A percentile compares a stretch with the other conserved stretches of the same genome.
These are phyloP conservation scores for Proliferodiscus dingleyae DNA, from an alignment of 2,329 filamentous ascomycete genomes.

Conservation along the genomic window DNA sequence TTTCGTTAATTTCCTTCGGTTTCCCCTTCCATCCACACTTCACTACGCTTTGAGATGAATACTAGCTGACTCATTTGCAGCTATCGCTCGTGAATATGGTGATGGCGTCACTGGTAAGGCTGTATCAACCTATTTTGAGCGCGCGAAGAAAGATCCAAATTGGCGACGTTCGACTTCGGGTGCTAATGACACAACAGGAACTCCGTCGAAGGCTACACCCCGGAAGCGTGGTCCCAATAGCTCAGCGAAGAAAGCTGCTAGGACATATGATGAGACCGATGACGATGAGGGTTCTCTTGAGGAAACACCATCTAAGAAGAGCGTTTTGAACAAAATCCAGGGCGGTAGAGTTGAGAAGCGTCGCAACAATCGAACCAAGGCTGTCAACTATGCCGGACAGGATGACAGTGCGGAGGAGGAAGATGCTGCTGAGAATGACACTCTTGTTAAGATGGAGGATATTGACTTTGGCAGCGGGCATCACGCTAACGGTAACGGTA, in stretches of 20 bases:
- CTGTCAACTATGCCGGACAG: neutral
- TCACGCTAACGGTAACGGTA: constrained; percentile 5
- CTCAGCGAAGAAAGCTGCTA: constrained; percentile 2
- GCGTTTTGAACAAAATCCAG: constrained; percentile 20
- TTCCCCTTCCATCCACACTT: constrained; percentile 4
- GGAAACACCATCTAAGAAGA: constrained; percentile 18
- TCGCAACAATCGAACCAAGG: neutral
- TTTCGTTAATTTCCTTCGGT: constrained; percentile 16
- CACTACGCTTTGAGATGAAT: constrained; percentile 6
- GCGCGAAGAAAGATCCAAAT: constrained; percentile 20
- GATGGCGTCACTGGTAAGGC: constrained; percentile 28
- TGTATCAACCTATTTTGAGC: constrained; percentile 26
- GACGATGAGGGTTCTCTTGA: constrained; percentile 6
- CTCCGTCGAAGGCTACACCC: neutral
- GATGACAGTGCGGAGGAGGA: constrained; percentile 10
- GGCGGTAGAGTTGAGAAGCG: constrained; percentile 21
- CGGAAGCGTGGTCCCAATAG: neutral
- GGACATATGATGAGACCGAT: constrained; percentile 7
- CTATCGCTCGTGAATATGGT: constrained; percentile 24
- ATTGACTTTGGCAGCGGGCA: neutral
- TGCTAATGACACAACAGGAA: constrained; percentile 11
- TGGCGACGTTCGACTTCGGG: constrained; percentile 18
- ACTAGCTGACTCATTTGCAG: constrained; percentile 26
- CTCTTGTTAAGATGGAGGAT: constrained; percentile 1
- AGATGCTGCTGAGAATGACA: constrained; percentile 1